These are phyloP conservation scores for Mortierella polycephala DNA, from an alignment of 371 early-diverging fungal species.

Conservation along the genomic window DNA sequence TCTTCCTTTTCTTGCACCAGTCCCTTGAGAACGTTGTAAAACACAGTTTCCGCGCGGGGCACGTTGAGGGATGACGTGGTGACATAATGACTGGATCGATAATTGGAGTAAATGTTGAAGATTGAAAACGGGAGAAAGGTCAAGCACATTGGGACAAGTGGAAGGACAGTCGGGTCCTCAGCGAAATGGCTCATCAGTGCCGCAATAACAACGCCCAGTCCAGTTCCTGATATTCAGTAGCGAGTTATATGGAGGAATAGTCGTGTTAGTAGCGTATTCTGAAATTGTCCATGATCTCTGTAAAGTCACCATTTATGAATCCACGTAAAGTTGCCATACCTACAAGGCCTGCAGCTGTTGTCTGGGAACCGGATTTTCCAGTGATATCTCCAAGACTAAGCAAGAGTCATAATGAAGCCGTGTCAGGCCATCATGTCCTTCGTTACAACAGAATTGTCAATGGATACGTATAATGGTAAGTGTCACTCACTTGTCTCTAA, in stretches of 20 bases:
- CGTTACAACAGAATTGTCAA: not conserved
- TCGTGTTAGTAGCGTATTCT: not conserved
- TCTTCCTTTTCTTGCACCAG: constrained; percentile 11
- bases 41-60: constrained; percentile 63
- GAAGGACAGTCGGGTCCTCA: constrained; percentile 37
- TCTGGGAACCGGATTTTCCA: constrained; percentile 80
- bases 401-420: not conserved
- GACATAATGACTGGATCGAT: constrained; percentile 64
- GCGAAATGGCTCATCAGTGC: constrained; percentile 52
- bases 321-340: constrained; percentile 58
- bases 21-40: constrained; percentile 37
- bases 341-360: constrained; percentile 80
- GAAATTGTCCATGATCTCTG: not conserved
- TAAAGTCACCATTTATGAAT: not conserved
- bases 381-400: constrained; percentile 79
- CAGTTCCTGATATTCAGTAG: constrained; percentile 42
- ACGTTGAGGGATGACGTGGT: constrained; percentile 66
- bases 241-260: not conserved
- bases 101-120: constrained; percentile 63
- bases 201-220: constrained; percentile 62
- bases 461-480: too few relatives aligned
- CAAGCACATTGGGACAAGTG: constrained; percentile 55
- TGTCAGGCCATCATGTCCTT: not conserved
- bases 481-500: constrained; percentile 65
- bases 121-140: constrained; percentile 64